A percentile compares a stretch with the other conserved stretches of the same genome.
phyloP scores from a whole-genome alignment of 208 protist species.

The Borovskyia barvae region DNA sequence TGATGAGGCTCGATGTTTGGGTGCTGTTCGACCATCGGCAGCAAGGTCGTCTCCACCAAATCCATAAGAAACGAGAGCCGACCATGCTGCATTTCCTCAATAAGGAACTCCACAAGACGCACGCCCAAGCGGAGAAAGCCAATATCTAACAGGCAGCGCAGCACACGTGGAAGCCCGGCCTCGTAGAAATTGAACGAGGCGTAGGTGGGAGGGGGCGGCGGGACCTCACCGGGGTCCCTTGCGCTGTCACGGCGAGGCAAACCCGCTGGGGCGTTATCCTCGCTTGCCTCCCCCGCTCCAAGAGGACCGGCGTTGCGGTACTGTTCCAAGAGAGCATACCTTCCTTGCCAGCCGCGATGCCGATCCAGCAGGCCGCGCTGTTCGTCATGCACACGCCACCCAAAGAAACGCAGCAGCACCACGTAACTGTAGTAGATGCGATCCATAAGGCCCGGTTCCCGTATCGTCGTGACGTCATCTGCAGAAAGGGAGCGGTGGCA shows the following conservation, averaged over 20 bases:
- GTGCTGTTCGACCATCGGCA: constrained; percentile 43
- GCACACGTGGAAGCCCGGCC: constrained; percentile 46
- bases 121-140: constrained; percentile 65
- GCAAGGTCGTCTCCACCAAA: constrained; percentile 36
- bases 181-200: constrained; percentile 51
- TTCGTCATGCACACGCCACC: constrained; percentile 84
- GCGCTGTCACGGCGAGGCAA: too few species aligned
- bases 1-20: constrained; percentile 53
- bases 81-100: constrained; percentile 70
- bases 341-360: constrained; percentile 54
- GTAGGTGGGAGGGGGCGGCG: constrained; percentile 15
- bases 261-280: not conserved
- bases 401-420: constrained; percentile 85
- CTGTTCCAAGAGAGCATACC: constrained; percentile 45
- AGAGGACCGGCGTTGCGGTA: not conserved
- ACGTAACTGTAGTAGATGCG: constrained; percentile 87
- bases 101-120: constrained; percentile 75
- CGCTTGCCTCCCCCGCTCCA: not conserved
- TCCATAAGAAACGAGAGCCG: constrained; percentile 50
- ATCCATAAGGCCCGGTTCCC: constrained; percentile 66
- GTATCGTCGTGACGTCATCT: constrained; percentile 37
- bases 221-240: not conserved
- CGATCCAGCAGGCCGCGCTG: constrained; percentile 81
- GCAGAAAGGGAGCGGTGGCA: constrained; percentile 9
- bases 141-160: constrained; percentile 61